These are phyloP conservation scores for Cladosporium sp. DNA, from an alignment of 2,329 filamentous ascomycete species.

Conservation along the genomic window DNA sequence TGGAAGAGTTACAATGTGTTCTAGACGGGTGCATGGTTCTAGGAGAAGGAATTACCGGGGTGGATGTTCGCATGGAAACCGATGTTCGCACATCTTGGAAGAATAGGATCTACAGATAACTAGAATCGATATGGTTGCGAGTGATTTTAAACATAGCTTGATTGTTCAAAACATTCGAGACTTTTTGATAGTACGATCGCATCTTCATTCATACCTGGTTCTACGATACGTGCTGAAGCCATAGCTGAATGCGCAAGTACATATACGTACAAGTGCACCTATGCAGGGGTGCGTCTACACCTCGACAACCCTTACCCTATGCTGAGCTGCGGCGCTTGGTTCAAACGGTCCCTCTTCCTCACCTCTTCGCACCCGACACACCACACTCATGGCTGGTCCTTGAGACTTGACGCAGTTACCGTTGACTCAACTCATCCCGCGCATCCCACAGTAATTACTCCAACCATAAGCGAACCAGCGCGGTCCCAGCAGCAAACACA, in stretches of 20 bases:
- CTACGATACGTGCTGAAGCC: too few relatives aligned
- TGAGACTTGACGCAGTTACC: neutral
- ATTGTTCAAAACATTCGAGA: neutral
- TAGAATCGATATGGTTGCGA: neutral
- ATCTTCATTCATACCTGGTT: too few relatives aligned
- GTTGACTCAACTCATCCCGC: neutral
- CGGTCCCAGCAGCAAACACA: neutral
- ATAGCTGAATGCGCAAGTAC: neutral
- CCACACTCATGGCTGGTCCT: slow-evolving; percentile 7
- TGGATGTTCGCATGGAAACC: neutral
- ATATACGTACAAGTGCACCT: neutral
- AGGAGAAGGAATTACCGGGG: neutral
- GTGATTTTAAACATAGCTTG: neutral
- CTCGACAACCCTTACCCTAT: neutral
- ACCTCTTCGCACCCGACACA: neutral
- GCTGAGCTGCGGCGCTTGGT: neutral
- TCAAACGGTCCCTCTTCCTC: neutral
- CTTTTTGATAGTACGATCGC: too few relatives aligned
- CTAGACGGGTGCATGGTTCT: neutral
- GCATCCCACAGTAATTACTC: neutral
- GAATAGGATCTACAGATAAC: neutral
- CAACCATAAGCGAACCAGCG: neutral
- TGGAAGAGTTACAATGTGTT: neutral
- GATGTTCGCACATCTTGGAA: neutral
- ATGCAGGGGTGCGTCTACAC: neutral